Evolutionary conservation across 169 alveolate genomes (phyloP).

Genomic region (Cystoisospora suis): DNA sequence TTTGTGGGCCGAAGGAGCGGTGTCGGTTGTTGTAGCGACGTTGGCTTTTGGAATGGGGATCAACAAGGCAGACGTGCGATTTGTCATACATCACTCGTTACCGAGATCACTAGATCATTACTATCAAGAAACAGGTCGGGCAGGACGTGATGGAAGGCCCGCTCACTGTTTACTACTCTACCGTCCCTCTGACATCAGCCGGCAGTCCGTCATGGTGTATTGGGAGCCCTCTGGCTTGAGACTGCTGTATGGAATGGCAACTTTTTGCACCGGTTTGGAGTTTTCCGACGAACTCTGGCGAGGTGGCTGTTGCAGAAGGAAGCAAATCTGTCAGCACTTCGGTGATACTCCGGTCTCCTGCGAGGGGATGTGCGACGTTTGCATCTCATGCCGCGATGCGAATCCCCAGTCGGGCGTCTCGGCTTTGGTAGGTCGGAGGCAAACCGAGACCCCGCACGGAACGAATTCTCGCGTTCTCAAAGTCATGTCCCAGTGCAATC

Average conservation of each 20-base stretch:
- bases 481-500: not conserved
- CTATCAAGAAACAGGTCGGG: slow-evolving; percentile 98
- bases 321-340: slow-evolving; percentile 24
- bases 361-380: slow-evolving; percentile 44
- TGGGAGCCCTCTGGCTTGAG: slow-evolving; percentile 57
- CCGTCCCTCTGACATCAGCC: slow-evolving; percentile 26
- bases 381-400: not conserved
- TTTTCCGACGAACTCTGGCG: not conserved
- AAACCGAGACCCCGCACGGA: not conserved
- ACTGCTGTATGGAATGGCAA: slow-evolving; percentile 51
- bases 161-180: slow-evolving; percentile 48
- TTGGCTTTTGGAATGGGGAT: slow-evolving; percentile 96
- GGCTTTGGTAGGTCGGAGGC: not conserved
- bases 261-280: slow-evolving; percentile 18
- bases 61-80: slow-evolving; percentile 96
- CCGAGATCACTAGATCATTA: slow-evolving; percentile 97
- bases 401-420: not conserved
- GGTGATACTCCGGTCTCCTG: slow-evolving; percentile 40
- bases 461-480: not conserved
- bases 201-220: slow-evolving; percentile 59
- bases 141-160: slow-evolving; percentile 90
- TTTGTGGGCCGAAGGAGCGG: slow-evolving; percentile 84
- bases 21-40: slow-evolving; percentile 95
- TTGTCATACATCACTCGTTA: slow-evolving; percentile 95
- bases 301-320: slow-evolving; percentile 33